A percentile compares a stretch with the other conserved stretches of the same genome.
Conservation (phyloP, 441 rosid species). For the Sinapis alba region DNA sequence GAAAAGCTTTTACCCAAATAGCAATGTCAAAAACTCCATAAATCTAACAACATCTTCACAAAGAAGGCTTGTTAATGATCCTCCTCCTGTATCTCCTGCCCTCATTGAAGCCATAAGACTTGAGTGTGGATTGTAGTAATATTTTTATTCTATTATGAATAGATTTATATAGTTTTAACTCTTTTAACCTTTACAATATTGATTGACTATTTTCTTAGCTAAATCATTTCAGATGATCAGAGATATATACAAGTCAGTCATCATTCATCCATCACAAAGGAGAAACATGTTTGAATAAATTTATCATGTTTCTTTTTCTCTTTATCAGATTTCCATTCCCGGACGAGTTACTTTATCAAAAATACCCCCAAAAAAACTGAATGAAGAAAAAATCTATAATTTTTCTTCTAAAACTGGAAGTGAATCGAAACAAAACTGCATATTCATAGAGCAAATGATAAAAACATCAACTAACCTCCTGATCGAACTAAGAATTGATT, state of each 20-base stretch:
- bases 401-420: background rate
- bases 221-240: background rate
- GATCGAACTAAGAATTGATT: background rate
- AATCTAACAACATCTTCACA: constrained; percentile 28
- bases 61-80: constrained; percentile 25
- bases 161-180: background rate
- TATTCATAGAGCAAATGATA: background rate
- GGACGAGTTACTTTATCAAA: background rate
- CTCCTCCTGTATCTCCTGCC: constrained; percentile 62
- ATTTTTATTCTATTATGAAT: background rate
- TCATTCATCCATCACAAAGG: background rate
- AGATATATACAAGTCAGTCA: background rate
- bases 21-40: constrained; percentile 27
- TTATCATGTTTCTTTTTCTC: background rate
- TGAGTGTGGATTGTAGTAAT: constrained; percentile 70
- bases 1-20: constrained; percentile 44
- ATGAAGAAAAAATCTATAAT: background rate
- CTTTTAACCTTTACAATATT: background rate
- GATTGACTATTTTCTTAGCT: background rate
- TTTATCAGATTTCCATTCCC: background rate
- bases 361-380: background rate
- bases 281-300: background rate
- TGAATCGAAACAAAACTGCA: background rate
- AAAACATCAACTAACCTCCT: background rate
- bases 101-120: constrained; percentile 79